These are phyloP conservation scores for Ascochyta rabiei DNA, from an alignment of 2,329 filamentous ascomycete species.

Conservation along the genomic window DNA sequence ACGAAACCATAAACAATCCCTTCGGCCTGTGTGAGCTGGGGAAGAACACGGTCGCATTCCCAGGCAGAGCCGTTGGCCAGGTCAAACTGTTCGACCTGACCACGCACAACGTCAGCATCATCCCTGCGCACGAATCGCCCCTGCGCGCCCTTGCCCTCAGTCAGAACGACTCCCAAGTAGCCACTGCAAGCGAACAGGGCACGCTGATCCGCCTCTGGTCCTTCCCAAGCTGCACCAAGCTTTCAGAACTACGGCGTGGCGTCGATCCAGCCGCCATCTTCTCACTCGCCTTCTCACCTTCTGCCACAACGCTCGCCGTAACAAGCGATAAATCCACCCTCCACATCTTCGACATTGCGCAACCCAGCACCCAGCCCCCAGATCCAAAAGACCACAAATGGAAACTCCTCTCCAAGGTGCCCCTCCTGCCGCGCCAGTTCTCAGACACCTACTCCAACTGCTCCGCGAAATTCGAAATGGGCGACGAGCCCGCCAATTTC, in stretches of 20 bases:
- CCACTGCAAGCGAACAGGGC: conserved; percentile 90
- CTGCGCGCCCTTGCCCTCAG: conserved; percentile 82
- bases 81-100: conserved; percentile 83
- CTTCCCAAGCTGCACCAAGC: conserved; percentile 76
- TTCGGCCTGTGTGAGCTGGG: conserved; percentile 81
- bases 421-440: conserved; percentile 83
- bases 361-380: conserved; percentile 1
- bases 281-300: conserved; percentile 85
- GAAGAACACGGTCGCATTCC: conserved; percentile 76
- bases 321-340: conserved; percentile 97
- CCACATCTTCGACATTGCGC: conserved; percentile 83
- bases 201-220: conserved; percentile 88
- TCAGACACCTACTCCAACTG: conserved; percentile 89
- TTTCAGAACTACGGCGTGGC: conserved; percentile 85
- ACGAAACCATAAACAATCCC: conserved; percentile 86
- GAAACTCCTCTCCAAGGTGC: conserved; percentile 83
- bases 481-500: conserved; percentile 65
- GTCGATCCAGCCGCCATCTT: conserved; percentile 88
- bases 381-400: conserved; percentile 64
- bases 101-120: conserved; percentile 86
- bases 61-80: conserved; percentile 85
- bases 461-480: conserved; percentile 80
- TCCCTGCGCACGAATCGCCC: conserved; percentile 83
- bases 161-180: conserved; percentile 77
- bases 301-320: conserved; percentile 79